Evolutionary conservation across 768 basidiomycete genomes (phyloP).

Genomic region (Phaffia tasmanica): DNA sequence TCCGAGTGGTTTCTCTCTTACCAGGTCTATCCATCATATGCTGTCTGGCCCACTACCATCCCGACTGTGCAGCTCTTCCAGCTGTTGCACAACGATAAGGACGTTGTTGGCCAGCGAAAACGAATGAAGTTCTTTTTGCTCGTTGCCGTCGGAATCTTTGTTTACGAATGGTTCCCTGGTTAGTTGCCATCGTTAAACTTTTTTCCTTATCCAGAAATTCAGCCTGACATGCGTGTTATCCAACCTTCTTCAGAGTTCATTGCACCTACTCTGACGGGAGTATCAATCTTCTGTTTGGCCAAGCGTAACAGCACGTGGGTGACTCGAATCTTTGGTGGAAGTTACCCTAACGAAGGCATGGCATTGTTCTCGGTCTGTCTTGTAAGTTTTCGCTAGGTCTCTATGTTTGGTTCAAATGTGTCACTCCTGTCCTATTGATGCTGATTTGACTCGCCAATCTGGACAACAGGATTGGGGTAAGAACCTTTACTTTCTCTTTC

Average conservation of each 20-base stretch:
- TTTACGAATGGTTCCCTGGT: slow-evolving; percentile 23
- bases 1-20: no score
- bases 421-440: background rate
- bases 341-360: slow-evolving; percentile 39
- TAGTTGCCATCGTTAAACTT: background rate
- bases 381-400: background rate
- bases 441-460: background rate
- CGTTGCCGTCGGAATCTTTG: slow-evolving; percentile 32
- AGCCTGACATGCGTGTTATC: no score
- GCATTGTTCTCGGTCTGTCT: slow-evolving; percentile 27
- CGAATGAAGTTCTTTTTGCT: slow-evolving; percentile 34
- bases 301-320: slow-evolving; percentile 26
- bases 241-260: slow-evolving; percentile 5
- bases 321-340: slow-evolving; percentile 38
- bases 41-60: background rate
- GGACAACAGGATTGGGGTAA: background rate
- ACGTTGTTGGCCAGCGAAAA: slow-evolving; percentile 31
- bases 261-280: slow-evolving; percentile 21
- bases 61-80: slow-evolving; percentile 30
- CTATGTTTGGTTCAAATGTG: background rate
- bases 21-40: slow-evolving; percentile 6
- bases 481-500: background rate
- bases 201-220: no score
- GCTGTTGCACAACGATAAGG: slow-evolving; percentile 31
- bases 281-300: slow-evolving; percentile 39